Percentiles rank a stretch among this genome's conserved stretches.
Conservation (phyloP, 2,329 filamentous ascomycete species). For the Alternaria incomplexa region DNA sequence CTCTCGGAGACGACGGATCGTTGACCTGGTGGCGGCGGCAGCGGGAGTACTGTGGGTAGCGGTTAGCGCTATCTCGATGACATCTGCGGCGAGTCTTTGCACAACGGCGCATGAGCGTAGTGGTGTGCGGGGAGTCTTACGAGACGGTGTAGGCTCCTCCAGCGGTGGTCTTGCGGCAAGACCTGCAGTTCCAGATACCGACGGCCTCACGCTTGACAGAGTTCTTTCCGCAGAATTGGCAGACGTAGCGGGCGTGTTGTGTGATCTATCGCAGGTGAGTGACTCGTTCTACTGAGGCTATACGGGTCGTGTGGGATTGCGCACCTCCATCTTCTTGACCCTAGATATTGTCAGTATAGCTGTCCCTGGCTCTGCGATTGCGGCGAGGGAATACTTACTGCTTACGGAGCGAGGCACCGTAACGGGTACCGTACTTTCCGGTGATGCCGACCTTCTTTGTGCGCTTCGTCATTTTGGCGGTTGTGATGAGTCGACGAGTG, state of each 20-base stretch:
- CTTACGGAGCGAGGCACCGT: slow-evolving; percentile 99
- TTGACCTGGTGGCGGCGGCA: slow-evolving; percentile 92
- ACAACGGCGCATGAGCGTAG: not conserved
- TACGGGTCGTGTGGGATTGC: slow-evolving; percentile 19
- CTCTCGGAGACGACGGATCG: slow-evolving; percentile 95
- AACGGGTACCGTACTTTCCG: slow-evolving; percentile 96
- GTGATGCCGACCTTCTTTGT: slow-evolving; percentile 86
- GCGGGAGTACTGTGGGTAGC: slow-evolving; percentile 75
- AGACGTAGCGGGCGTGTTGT: slow-evolving; percentile 94
- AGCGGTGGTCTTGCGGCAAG: slow-evolving; percentile 92
- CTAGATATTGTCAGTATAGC: not conserved
- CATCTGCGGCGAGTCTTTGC: not conserved
- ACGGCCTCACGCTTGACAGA: slow-evolving; percentile 87
- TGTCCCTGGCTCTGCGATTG: not conserved
- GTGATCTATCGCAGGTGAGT: slow-evolving; percentile 65
- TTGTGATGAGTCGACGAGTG: slow-evolving; percentile 30
- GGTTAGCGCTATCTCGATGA: slow-evolving; percentile 28
- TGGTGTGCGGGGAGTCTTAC: slow-evolving; percentile 63
- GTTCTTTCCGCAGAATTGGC: slow-evolving; percentile 93
- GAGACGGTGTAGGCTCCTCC: slow-evolving; percentile 95
- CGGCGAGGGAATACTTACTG: slow-evolving; percentile 51
- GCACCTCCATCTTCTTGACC: slow-evolving; percentile 95
- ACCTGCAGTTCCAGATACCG: slow-evolving; percentile 96
- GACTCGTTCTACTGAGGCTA: slow-evolving; percentile 10
- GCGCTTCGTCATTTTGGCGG: slow-evolving; percentile 63